Percentiles rank a stretch among this genome's conserved stretches.
phyloP scores from a whole-genome alignment of 768 basidiomycete species.

The Lactifluus hygrophoroides region DNA sequence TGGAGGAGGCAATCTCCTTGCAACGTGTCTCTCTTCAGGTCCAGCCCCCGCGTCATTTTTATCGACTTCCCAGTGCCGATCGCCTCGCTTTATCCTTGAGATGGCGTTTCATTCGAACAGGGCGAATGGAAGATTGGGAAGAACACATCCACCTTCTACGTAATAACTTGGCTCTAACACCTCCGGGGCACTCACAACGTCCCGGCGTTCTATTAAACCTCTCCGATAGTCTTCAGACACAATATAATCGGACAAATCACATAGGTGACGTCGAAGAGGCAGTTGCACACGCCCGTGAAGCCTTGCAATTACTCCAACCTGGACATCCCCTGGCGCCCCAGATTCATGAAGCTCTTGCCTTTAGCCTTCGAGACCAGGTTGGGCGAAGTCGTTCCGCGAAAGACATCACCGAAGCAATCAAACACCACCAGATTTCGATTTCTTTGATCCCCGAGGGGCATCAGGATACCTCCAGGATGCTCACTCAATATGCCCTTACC shows the following conservation, averaged over 20 bases:
- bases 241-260: background rate
- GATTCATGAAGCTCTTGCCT: no score
- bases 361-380: no score
- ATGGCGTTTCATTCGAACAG: background rate
- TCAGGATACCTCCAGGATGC: background rate
- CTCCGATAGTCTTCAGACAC: background rate
- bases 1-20: background rate
- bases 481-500: background rate
- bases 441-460: background rate
- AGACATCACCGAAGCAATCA: background rate
- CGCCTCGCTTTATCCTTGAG: background rate
- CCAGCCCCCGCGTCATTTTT: background rate
- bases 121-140: background rate
- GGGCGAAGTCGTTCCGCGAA: no score
- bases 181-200: background rate
- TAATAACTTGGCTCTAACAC: background rate
- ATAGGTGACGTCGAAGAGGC: background rate
- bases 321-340: no score
- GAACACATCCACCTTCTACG: background rate
- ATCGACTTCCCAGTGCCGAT: background rate
- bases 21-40: background rate
- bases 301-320: no score
- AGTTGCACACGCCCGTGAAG: background rate
- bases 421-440: background rate
- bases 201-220: background rate